Evolutionary conservation across 345 rosid genomes (phyloP), one percentile per base, ranked within the genome.

Genomic region (Linum usitatissimum): DNA sequence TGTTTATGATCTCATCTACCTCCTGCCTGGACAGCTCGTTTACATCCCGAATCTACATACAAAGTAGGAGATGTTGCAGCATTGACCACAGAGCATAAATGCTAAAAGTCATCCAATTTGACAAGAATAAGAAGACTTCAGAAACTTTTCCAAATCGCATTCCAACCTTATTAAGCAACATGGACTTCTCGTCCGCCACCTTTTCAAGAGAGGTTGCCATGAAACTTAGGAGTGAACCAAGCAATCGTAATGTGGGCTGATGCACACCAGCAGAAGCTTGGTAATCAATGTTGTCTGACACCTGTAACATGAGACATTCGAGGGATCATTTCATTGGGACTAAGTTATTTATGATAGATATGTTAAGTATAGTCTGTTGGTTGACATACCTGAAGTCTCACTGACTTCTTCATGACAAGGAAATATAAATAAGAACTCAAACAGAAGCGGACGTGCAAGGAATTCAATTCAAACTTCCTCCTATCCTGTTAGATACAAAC

Each of bases 21-120:
- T 92, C 96, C 81, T 89, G 97, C 64, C 96, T 84, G 70, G 98
- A 89, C 45, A 87, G 82, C 75, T 92, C 97, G 73, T 87, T 92
- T 78, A 92, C 80, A 72, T 89, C 94, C 53, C 76, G 86, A 69
- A 92, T 85, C 98, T 89, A 81, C 64, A 75, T 66, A 45, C 51
- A 61, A 51, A 60, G 4, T n/a, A 3, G 21, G 18, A 40, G 49
- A 23, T 14, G 63, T 18, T 1, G 12, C 61, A 21, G 38, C 38
- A 65, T 30, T 4, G 14, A 45, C 13, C 5, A 45, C 51, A 45
- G 17, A 7, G 51, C 10, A 1, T 45, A 45, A 45, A 15, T 4
- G 8, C 38, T 45, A 45, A 45, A 45, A 45, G 17, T 45, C 10
- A 10, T 15, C 17, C 51, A 10, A 6, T 45, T 45, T 19, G 30